Conservation (phyloP, 2,329 filamentous ascomycete species). For the Paracoccidioides lutzii region DNA sequence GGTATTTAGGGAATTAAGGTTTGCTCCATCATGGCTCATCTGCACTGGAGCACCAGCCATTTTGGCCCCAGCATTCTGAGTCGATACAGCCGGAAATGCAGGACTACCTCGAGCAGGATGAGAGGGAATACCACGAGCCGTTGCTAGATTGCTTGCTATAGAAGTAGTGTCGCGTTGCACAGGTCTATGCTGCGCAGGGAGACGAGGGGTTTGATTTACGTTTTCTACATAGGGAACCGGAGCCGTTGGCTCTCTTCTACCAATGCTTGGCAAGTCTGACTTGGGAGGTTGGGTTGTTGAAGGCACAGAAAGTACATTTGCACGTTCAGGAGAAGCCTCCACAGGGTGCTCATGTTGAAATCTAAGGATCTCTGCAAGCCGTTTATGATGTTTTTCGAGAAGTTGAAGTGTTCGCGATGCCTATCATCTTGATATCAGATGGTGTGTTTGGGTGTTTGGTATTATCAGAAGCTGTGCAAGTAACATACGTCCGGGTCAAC, state of each 20-base stretch:
- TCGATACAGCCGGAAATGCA: constrained; percentile 58
- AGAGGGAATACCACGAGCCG: constrained; percentile 62
- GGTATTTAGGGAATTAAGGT: constrained; percentile 9
- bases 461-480: background rate
- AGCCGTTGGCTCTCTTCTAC: constrained; percentile 6
- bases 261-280: constrained; percentile 10
- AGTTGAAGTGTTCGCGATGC: constrained; percentile 72
- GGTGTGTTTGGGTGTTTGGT: background rate
- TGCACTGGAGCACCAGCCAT: constrained; percentile 45
- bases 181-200: constrained; percentile 30
- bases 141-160: constrained; percentile 78
- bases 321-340: constrained; percentile 9
- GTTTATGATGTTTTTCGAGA: constrained; percentile 76
- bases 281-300: constrained; percentile 10
- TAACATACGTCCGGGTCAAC: constrained; percentile 42
- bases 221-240: constrained; percentile 18
- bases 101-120: constrained; percentile 48
- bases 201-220: constrained; percentile 27
- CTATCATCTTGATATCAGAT: constrained; percentile 39
- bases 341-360: constrained; percentile 46
- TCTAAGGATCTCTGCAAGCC: constrained; percentile 68
- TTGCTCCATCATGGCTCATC: constrained; percentile 20
- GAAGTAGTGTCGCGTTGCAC: constrained; percentile 58
- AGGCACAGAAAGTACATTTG: constrained; percentile 7
- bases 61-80: constrained; percentile 59